Conservation (phyloP, 2,329 filamentous ascomycete genomes). For the Bipolaris gigantea region DNA sequence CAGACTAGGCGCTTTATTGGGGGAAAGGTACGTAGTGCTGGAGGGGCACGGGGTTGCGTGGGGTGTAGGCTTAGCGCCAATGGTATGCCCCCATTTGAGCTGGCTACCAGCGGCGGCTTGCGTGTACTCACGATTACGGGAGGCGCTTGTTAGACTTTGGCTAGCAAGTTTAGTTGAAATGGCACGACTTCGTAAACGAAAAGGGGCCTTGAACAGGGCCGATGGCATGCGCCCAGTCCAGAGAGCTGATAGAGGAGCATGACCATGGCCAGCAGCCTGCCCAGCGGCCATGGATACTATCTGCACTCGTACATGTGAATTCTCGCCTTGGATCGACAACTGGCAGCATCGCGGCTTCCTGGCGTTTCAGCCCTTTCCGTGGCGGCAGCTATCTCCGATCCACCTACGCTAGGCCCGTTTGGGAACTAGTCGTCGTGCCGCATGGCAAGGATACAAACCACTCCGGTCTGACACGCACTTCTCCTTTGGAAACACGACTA, state of each 20-base stretch:
- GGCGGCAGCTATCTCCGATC: constrained; percentile 3
- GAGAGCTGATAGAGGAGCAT: neutral
- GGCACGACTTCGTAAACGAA: neutral
- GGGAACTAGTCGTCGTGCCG: neutral
- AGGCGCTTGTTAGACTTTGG: neutral
- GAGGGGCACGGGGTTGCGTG: neutral
- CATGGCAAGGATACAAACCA: neutral
- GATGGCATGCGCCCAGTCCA: neutral
- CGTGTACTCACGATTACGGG: constrained; percentile 5
- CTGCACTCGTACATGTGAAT: too few relatives aligned
- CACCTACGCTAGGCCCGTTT: neutral
- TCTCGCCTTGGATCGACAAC: neutral
- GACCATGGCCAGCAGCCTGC: neutral
- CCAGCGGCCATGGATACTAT: neutral
- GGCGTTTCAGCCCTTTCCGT: constrained; percentile 4
- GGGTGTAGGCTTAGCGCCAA: neutral
- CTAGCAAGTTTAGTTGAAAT: neutral
- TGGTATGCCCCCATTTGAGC: neutral
- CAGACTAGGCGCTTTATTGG: neutral
- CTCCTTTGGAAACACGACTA: constrained; percentile 3
- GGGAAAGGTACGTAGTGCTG: neutral
- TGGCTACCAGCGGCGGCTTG: constrained; percentile 9
- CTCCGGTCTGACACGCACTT: neutral
- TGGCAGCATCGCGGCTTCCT: neutral
- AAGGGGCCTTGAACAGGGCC: neutral